Base-by-base conservation (phyloP, 768 basidiomycete genomes). In the Aureoboletus auriporus region DNA sequence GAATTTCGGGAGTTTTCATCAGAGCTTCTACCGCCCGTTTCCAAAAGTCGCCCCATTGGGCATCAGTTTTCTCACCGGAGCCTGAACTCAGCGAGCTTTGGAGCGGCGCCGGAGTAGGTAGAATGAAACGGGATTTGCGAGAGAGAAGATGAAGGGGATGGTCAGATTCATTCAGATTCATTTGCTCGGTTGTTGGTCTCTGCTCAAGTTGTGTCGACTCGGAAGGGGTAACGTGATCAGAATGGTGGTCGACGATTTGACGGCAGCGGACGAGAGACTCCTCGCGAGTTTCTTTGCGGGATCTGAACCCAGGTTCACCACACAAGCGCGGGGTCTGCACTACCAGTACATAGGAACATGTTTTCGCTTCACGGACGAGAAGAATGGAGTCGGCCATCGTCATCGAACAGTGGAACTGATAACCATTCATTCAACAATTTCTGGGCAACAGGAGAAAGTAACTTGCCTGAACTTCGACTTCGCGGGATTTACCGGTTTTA, bases 271-370 rank as follows among this genome's bases (percentile, higher is more conserved):
- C 84, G 58, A 76, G 69, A 10, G 83, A 75, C 56, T 90, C 86
- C 44, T 82, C 80, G 42, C 75, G 76, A 34, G 75, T 71, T 54
- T 89, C 84, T 40, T 76, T 76, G 29, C 74, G 80, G 47, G 89
- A 87, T 66, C 80, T 86, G 74, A 99, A 98, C 10, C 93, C 90
- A 14, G 93, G 93, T 58, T 95, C 86, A 50, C 84, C 82, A 62
- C 96, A 98, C 16, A 99, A 76, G 47, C 93, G 87, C 30, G 96
- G 94, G 0, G 95, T 96, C 65, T 97, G 89, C 49, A 98, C 83
- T 55, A 97, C 86, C 43, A 98, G 75, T 39, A 96, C 83, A 65
- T 99, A 98, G 54, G 88, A 83, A 69, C 96, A 99, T 34, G 89
- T 94, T 64, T 88, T 88, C 31, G 91, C 78, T 74, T 96, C 93